A percentile compares a stretch with the other conserved stretches of the same genome.
These are phyloP conservation scores for Pontederia crassipes DNA, from an alignment of 176 grass and related monocot genomes.

Conservation along the genomic window DNA sequence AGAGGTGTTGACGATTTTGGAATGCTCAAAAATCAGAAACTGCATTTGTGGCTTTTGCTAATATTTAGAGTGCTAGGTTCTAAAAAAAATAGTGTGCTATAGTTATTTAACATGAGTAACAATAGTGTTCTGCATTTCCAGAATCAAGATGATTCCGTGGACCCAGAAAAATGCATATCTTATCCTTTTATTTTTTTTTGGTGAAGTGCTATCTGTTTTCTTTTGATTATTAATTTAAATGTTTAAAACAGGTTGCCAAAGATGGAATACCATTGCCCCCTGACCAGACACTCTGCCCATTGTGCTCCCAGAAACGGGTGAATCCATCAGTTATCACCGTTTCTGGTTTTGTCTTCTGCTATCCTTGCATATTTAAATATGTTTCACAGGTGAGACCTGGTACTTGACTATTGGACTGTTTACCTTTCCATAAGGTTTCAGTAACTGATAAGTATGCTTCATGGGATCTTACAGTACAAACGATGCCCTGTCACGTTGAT, in stretches of 20 bases:
- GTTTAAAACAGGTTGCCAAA: slow-evolving; percentile 60
- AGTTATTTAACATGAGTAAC: too few species aligned
- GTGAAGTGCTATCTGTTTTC: not conserved
- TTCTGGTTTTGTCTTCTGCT: slow-evolving; percentile 99
- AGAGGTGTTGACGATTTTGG: too few species aligned
- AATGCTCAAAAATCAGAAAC: too few species aligned
- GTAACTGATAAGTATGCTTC: not conserved
- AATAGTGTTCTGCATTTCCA: too few species aligned
- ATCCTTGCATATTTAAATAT: slow-evolving; percentile 91
- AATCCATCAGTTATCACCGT: slow-evolving; percentile 83
- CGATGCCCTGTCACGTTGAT: slow-evolving; percentile 75
- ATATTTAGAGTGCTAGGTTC: too few species aligned
- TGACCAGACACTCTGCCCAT: slow-evolving; percentile 53
- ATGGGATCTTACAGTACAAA: slow-evolving; percentile 52
- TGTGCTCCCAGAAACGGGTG: slow-evolving; percentile 79
- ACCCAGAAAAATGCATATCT: not conserved
- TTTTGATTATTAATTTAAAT: not conserved
- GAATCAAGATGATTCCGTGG: not conserved
- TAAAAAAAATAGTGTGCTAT: too few species aligned
- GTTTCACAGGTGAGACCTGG: slow-evolving; percentile 55
- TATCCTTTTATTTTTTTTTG: not conserved
- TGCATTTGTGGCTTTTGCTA: too few species aligned
- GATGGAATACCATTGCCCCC: slow-evolving; percentile 64
- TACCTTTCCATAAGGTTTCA: slow-evolving; percentile 2
- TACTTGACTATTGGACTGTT: slow-evolving; percentile 1